phyloP scores from a whole-genome alignment of 2,329 filamentous ascomycete species.

The Xylaria polymorpha region DNA sequence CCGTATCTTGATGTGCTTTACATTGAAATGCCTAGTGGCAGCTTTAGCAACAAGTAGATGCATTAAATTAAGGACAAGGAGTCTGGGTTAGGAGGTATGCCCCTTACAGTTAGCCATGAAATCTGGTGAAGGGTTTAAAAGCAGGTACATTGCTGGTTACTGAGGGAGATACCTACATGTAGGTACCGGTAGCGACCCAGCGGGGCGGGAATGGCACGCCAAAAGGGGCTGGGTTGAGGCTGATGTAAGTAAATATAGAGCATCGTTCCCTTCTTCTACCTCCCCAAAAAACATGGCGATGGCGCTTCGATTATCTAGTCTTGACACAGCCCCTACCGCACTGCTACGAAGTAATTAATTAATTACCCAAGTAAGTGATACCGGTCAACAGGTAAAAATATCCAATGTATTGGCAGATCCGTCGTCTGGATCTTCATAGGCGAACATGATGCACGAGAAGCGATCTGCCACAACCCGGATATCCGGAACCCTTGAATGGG shows the following conservation, averaged over 20 bases:
- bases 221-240: constrained; percentile 45
- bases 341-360: neutral
- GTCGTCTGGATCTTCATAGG: neutral
- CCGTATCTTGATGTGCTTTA: no score
- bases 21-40: no score
- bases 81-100: neutral
- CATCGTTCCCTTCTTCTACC: constrained; percentile 22
- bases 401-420: neutral
- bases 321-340: constrained; percentile 17
- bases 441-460: neutral
- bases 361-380: neutral
- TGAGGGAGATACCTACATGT: neutral
- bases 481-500: neutral
- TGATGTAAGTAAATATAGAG: constrained; percentile 22
- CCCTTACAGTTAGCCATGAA: neutral
- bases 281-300: constrained; percentile 33
- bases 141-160: neutral
- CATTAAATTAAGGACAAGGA: neutral
- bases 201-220: constrained; percentile 32
- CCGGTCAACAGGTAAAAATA: neutral
- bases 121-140: neutral
- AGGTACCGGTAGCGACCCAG: constrained; percentile 21
- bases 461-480: neutral
- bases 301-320: neutral
- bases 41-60: neutral